A percentile compares a stretch with the other conserved stretches of the same genome.
Conservation (phyloP, 179 eudicot species). For the Camellia oleifera region DNA sequence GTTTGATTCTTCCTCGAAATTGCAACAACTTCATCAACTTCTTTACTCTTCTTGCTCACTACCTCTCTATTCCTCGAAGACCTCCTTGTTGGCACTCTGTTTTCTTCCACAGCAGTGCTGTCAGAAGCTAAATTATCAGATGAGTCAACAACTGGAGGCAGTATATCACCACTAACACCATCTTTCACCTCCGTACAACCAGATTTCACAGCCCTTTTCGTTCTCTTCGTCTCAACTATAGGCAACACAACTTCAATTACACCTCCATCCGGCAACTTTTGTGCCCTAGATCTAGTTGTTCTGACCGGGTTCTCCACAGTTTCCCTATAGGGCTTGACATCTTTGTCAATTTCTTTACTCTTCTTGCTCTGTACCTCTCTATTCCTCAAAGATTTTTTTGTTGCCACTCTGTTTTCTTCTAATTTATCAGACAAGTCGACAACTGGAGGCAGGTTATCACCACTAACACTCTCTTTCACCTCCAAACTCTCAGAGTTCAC, state of each 20-base stretch:
- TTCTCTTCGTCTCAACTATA: conserved; percentile 13
- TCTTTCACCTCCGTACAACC: background rate
- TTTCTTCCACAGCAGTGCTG: background rate
- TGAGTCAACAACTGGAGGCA: background rate
- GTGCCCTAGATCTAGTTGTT: conserved; percentile 21
- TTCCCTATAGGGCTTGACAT: background rate
- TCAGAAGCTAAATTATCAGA: background rate
- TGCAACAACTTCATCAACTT: background rate
- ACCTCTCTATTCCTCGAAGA: conserved; percentile 15
- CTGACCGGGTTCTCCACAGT: conserved; percentile 11
- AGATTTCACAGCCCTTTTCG: conserved; percentile 5
- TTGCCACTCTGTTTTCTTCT: conserved; percentile 11
- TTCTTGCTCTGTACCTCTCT: background rate
- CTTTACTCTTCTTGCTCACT: conserved; percentile 3
- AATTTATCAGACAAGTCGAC: conserved; percentile 9
- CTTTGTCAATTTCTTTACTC: too few species aligned
- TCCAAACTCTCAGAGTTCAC: background rate
- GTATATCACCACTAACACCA: background rate
- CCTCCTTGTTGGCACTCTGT: conserved; percentile 11
- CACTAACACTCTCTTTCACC: background rate
- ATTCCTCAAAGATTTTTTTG: conserved; percentile 17
- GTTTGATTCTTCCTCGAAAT: conserved; percentile 4
- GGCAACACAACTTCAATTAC: conserved; percentile 1
- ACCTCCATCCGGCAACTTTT: background rate
- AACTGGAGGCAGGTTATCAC: background rate